Conservation (phyloP, 2,329 filamentous ascomycete species). For the Trichoderma endophyticum region DNA sequence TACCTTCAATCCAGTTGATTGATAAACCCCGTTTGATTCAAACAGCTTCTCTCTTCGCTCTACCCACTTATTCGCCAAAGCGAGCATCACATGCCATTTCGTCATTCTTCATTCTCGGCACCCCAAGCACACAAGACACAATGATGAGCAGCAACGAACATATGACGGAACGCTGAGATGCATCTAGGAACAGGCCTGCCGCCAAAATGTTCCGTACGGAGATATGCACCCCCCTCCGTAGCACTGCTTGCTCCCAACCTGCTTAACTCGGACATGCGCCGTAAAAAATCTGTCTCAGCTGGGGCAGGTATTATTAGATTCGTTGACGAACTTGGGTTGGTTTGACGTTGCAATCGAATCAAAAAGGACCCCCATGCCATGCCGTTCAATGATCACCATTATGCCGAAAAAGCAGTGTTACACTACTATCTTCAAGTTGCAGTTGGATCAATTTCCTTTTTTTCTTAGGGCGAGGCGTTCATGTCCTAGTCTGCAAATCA, state of each 20-base stretch:
- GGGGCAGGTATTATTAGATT: neutral
- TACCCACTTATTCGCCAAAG: slow-evolving; percentile 5
- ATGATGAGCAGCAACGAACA: slow-evolving; percentile 1
- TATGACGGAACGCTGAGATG: slow-evolving; percentile 15
- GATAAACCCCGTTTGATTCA: neutral
- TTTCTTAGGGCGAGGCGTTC: neutral
- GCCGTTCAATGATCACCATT: slow-evolving; percentile 5
- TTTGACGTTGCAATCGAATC: neutral
- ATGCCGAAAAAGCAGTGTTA: neutral
- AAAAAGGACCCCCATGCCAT: neutral
- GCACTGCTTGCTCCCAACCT: neutral
- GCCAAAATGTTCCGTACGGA: slow-evolving; percentile 9
- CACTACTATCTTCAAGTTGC: neutral
- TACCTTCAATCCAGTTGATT: neutral
- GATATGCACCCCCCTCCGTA: neutral
- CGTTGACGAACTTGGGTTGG: neutral
- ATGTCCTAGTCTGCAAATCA: neutral
- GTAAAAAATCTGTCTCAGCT: neutral
- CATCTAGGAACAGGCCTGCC: slow-evolving; percentile 1
- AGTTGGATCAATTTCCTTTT: neutral
- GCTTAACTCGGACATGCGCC: neutral
- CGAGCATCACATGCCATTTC: slow-evolving; percentile 20
- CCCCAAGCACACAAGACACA: neutral
- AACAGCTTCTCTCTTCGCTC: neutral
- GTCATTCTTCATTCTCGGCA: neutral